Conservation (phyloP, 2,329 filamentous ascomycete genomes). For the Colletotrichum shisoi region DNA sequence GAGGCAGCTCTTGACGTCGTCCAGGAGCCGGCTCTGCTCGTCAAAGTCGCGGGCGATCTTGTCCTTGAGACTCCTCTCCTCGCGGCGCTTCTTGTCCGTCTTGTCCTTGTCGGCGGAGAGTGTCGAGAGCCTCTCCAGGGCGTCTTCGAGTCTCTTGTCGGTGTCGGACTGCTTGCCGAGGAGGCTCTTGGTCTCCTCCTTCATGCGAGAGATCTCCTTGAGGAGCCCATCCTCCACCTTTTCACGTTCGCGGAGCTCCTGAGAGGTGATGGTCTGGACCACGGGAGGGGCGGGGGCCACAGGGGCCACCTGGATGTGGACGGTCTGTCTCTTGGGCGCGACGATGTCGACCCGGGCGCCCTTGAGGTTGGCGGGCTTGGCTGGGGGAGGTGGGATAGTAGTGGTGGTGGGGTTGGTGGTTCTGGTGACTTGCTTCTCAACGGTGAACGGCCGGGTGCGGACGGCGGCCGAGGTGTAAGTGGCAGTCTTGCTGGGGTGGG, state of each 20-base stretch:
- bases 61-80: conserved; percentile 31
- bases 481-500: conserved; percentile 25
- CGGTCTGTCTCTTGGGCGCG: conserved; percentile 19
- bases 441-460: conserved; percentile 18
- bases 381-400: conserved; percentile 21
- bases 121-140: conserved; percentile 26
- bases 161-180: conserved; percentile 33
- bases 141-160: conserved; percentile 35
- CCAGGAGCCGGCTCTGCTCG: conserved; percentile 28
- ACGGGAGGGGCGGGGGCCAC: conserved; percentile 29
- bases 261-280: conserved; percentile 24
- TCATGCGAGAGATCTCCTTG: conserved; percentile 37
- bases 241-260: conserved; percentile 33
- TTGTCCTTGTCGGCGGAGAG: conserved; percentile 35
- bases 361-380: conserved; percentile 35
- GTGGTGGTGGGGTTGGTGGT: background rate
- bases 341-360: conserved; percentile 31
- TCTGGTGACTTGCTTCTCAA: conserved; percentile 26
- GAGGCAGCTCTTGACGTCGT: conserved; percentile 32
- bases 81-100: conserved; percentile 20
- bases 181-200: conserved; percentile 30
- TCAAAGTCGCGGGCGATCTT: conserved; percentile 32
- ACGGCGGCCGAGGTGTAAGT: conserved; percentile 12
- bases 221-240: conserved; percentile 29
- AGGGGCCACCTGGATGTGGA: conserved; percentile 25